These are phyloP conservation scores for Penicillium polonicum DNA, from an alignment of 2,329 filamentous ascomycete species.

Conservation along the genomic window DNA sequence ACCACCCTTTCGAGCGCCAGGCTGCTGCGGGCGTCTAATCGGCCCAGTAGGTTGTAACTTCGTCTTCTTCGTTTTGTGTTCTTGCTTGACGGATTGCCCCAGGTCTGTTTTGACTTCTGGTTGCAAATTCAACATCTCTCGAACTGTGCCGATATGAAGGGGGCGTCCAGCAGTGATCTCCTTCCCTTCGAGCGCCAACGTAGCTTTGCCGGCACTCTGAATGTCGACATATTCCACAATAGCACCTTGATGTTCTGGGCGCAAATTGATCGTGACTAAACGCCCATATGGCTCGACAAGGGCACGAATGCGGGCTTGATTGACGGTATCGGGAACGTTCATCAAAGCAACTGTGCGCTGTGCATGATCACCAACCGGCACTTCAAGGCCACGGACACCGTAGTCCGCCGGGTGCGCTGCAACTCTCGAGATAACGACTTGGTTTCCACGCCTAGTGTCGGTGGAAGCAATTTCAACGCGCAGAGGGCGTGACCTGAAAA, in stretches of 20 bases:
- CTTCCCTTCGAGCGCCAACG: slow-evolving; percentile 47
- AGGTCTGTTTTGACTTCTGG: slow-evolving; percentile 43
- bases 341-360: slow-evolving; percentile 77
- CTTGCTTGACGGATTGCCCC: slow-evolving; percentile 33
- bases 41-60: slow-evolving; percentile 34
- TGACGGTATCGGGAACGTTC: slow-evolving; percentile 87
- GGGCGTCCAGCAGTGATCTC: slow-evolving; percentile 46
- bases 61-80: slow-evolving; percentile 38
- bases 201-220: slow-evolving; percentile 64
- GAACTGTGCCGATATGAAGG: slow-evolving; percentile 52
- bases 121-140: slow-evolving; percentile 49
- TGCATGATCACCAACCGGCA: slow-evolving; percentile 46
- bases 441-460: slow-evolving; percentile 43
- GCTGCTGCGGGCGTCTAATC: slow-evolving; percentile 49
- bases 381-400: slow-evolving; percentile 42
- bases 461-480: slow-evolving; percentile 58
- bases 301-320: slow-evolving; percentile 75
- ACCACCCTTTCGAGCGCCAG: slow-evolving; percentile 45
- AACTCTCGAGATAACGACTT: slow-evolving; percentile 46
- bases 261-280: slow-evolving; percentile 73
- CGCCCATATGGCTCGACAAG: slow-evolving; percentile 69
- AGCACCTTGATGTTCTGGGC: slow-evolving; percentile 79
- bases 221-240: slow-evolving; percentile 77
- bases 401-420: slow-evolving; percentile 39
- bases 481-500: slow-evolving; percentile 66